Evolutionary conservation across 371 early-diverging fungal species (phyloP).

Genomic region (Capillidium heterosporum): DNA sequence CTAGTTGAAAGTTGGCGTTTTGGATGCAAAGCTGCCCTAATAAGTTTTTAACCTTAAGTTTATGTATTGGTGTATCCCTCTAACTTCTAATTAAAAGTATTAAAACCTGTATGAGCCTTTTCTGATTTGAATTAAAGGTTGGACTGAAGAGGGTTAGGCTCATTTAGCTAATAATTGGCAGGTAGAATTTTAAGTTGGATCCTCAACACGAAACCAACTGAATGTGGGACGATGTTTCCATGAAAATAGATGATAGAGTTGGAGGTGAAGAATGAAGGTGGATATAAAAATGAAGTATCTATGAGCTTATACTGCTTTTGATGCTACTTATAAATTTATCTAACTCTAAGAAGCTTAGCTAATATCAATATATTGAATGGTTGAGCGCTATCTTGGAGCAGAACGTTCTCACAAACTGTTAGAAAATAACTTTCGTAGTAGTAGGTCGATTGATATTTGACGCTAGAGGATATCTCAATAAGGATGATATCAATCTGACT

Average conservation of each 20-base stretch:
- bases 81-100: too few species aligned
- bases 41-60: too few species aligned
- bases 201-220: slow-evolving; percentile 7
- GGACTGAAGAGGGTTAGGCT: too few species aligned
- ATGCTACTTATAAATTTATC: slow-evolving; percentile 7
- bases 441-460: neutral
- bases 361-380: too few species aligned
- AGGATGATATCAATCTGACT: neutral
- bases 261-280: neutral
- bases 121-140: too few species aligned
- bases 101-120: too few species aligned
- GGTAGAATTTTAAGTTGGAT: neutral
- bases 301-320: slow-evolving; percentile 6
- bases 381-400: slow-evolving; percentile 11
- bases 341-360: slow-evolving; percentile 7
- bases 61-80: too few species aligned
- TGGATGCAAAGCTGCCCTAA: too few species aligned
- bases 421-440: slow-evolving; percentile 6
- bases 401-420: slow-evolving; percentile 8
- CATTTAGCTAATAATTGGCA: too few species aligned
- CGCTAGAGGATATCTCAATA: neutral
- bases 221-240: slow-evolving; percentile 9
- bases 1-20: too few species aligned
- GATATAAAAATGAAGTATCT: neutral
- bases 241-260: too few species aligned